Evolutionary conservation across 257 asterid species (phyloP).

Genomic region (Solanum gracilifrons): DNA sequence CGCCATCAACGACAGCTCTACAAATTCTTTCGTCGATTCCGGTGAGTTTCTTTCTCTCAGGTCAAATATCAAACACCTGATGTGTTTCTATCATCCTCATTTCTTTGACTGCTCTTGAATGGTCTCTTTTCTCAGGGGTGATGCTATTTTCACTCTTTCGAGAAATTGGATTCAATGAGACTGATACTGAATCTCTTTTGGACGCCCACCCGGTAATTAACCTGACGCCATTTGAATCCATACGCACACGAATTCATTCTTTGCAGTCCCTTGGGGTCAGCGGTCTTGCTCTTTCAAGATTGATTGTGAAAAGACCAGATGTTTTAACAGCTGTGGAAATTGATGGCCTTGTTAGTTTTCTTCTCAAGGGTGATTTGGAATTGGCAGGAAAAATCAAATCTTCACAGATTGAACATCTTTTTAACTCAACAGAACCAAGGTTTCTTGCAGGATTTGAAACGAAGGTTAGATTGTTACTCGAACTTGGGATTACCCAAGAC

Average conservation of each 20-base stretch:
- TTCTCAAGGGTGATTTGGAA: conserved; percentile 24
- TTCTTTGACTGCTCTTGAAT: not conserved
- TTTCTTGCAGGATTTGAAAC: conserved; percentile 49
- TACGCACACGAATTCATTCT: conserved; percentile 33
- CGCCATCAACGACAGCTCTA: not conserved
- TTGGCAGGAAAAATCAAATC: conserved; percentile 44
- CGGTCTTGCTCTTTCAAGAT: conserved; percentile 38
- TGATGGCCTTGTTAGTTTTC: conserved; percentile 20
- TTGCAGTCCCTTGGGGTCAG: conserved; percentile 45
- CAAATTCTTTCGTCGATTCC: not conserved
- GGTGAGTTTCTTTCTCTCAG: not conserved
- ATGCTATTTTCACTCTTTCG: conserved; percentile 41
- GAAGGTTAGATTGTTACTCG: conserved; percentile 45
- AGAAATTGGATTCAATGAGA: conserved; percentile 52
- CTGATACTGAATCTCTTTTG: conserved; percentile 49
- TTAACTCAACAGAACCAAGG: conserved; percentile 32
- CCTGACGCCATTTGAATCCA: conserved; percentile 29
- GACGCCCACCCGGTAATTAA: conserved; percentile 26
- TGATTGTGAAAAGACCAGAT: conserved; percentile 45
- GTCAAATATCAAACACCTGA: not conserved
- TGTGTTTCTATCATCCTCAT: not conserved
- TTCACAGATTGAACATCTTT: conserved; percentile 45
- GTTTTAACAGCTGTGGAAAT: conserved; percentile 50
- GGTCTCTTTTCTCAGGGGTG: conserved; percentile 24
- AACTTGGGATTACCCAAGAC: conserved; percentile 46